Evolutionary conservation across 75 land plant genomes (phyloP).

Genomic region (Ceratopteris richardii): DNA sequence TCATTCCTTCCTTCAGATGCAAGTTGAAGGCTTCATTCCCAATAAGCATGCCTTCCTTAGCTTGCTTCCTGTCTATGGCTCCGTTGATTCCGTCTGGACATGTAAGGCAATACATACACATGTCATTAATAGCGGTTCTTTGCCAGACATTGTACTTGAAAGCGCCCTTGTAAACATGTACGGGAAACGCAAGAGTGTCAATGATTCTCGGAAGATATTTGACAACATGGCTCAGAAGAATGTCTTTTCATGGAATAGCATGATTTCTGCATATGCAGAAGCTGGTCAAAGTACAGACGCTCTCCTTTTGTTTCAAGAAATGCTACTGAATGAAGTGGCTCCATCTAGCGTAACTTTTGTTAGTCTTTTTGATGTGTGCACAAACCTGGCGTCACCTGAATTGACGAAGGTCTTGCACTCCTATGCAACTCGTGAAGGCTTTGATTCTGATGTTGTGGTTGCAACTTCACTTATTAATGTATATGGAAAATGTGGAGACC

Average conservation of each 20-base stretch:
- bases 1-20: slow-evolving; percentile 6
- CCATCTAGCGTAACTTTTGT: slow-evolving; percentile 6
- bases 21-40: not conserved
- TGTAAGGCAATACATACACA: slow-evolving; percentile 15
- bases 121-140: not conserved
- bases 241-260: slow-evolving; percentile 10
- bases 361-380: slow-evolving; percentile 10
- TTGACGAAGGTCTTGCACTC: not conserved
- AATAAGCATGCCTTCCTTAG: slow-evolving; percentile 8
- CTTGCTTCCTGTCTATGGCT: slow-evolving; percentile 6
- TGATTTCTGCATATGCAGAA: slow-evolving; percentile 6
- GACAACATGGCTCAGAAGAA: slow-evolving; percentile 1
- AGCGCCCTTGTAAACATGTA: slow-evolving; percentile 18
- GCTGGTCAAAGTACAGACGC: slow-evolving; percentile 7
- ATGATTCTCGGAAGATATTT: slow-evolving; percentile 8
- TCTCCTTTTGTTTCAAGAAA: slow-evolving; percentile 3
- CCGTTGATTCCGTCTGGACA: not conserved
- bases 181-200: slow-evolving; percentile 9
- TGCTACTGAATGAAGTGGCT: slow-evolving; percentile 1
- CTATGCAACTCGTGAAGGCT: not conserved
- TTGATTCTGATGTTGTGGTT: slow-evolving; percentile 15
- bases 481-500: slow-evolving; percentile 10
- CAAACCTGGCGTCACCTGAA: not conserved
- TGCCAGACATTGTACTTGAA: not conserved
- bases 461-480: slow-evolving; percentile 2